Percentiles rank a stretch among this genome's conserved stretches.
phyloP scores from a whole-genome alignment of 1,284 basidiomycete genomes.

The Cutaneotrichosporon sp. region DNA sequence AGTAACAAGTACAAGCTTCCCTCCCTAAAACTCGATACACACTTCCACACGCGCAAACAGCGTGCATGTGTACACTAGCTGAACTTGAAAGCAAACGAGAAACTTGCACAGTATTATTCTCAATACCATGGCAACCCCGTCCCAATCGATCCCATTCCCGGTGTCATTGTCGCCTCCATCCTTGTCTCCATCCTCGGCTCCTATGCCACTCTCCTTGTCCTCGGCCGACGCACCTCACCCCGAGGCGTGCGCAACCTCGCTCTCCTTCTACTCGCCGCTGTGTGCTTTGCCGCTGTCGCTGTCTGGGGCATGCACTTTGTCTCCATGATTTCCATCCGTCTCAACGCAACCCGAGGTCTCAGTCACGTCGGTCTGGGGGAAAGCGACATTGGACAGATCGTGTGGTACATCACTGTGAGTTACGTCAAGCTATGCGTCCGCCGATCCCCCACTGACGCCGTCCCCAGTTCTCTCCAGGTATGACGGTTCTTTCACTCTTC shows the following conservation, averaged over 20 bases:
- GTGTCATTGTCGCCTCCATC: slow-evolving; percentile 56
- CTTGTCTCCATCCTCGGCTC: slow-evolving; percentile 56
- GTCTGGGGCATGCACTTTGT: slow-evolving; percentile 60
- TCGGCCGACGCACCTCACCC: slow-evolving; percentile 54
- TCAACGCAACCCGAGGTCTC: slow-evolving; percentile 26
- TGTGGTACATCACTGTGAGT: slow-evolving; percentile 52
- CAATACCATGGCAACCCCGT: slow-evolving; percentile 34
- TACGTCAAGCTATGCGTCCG: slow-evolving; percentile 5
- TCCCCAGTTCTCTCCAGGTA: slow-evolving; percentile 53
- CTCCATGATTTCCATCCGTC: slow-evolving; percentile 54
- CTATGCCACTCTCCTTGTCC: slow-evolving; percentile 55
- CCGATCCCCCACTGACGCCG: background rate
- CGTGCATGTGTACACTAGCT: background rate
- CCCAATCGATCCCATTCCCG: slow-evolving; percentile 52
- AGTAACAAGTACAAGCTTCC: background rate
- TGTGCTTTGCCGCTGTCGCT: slow-evolving; percentile 83
- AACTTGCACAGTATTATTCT: slow-evolving; percentile 50
- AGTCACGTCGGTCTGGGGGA: slow-evolving; percentile 16
- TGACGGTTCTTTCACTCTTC: slow-evolving; percentile 56
- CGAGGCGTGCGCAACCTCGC: slow-evolving; percentile 52
- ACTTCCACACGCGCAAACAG: background rate
- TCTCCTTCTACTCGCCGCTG: slow-evolving; percentile 61
- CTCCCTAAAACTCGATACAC: background rate
- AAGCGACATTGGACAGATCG: slow-evolving; percentile 16
- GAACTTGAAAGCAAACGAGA: slow-evolving; percentile 33